phyloP scores from a whole-genome alignment of 208 protist species.

The Trypanosoma vivax region DNA sequence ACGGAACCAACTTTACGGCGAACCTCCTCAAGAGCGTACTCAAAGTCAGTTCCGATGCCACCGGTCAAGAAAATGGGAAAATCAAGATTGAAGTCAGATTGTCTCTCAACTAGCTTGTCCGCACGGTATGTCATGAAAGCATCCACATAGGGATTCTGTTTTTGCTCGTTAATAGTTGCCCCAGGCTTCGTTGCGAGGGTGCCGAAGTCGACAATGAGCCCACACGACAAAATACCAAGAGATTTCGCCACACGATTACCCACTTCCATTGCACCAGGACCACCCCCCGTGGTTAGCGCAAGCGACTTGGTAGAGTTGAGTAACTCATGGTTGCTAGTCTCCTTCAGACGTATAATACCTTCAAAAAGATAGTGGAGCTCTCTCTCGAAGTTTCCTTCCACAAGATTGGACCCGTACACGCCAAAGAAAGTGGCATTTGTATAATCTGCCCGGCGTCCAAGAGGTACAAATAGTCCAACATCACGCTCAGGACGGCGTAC shows the following conservation, averaged over 20 bases:
- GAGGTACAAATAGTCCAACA: slow-evolving; percentile 79
- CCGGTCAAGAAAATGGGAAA: slow-evolving; percentile 90
- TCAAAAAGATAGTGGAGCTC: slow-evolving; percentile 82
- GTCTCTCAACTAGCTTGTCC: slow-evolving; percentile 89
- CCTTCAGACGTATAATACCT: slow-evolving; percentile 71
- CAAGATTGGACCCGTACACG: slow-evolving; percentile 90
- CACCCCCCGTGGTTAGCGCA: slow-evolving; percentile 88
- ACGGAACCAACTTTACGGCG: slow-evolving; percentile 88
- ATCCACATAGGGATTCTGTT: slow-evolving; percentile 86
- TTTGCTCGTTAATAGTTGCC: slow-evolving; percentile 91
- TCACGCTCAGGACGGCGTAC: slow-evolving; percentile 74
- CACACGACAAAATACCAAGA: slow-evolving; percentile 87
- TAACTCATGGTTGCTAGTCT: slow-evolving; percentile 56
- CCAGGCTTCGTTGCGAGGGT: slow-evolving; percentile 73
- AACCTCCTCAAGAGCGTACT: slow-evolving; percentile 92
- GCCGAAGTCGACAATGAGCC: slow-evolving; percentile 89
- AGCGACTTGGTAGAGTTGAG: slow-evolving; percentile 72
- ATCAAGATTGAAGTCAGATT: slow-evolving; percentile 92
- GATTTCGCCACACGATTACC: slow-evolving; percentile 89
- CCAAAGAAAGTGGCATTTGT: slow-evolving; percentile 85
- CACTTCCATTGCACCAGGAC: slow-evolving; percentile 91
- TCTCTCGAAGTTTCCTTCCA: slow-evolving; percentile 88
- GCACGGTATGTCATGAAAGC: slow-evolving; percentile 89
- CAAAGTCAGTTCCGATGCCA: slow-evolving; percentile 92
- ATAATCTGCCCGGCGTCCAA: slow-evolving; percentile 84